A percentile compares a stretch with the other conserved stretches of the same genome.
These are phyloP conservation scores for Naganishia antarctica DNA, from an alignment of 768 basidiomycete genomes.

Conservation along the genomic window DNA sequence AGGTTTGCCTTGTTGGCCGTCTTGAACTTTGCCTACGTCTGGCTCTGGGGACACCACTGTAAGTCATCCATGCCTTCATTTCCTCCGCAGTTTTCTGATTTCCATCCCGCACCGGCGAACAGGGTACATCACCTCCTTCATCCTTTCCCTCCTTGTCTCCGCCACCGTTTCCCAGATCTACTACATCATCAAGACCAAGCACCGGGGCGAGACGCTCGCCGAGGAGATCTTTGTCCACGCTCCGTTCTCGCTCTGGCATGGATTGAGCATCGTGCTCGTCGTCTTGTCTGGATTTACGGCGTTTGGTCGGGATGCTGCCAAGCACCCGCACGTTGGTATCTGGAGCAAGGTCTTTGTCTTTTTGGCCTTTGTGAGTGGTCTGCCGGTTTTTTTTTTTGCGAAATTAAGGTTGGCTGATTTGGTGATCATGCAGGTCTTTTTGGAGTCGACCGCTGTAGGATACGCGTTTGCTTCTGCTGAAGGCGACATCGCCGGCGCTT, in stretches of 20 bases:
- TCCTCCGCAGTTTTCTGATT: neutral
- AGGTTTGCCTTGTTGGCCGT: constrained; percentile 81
- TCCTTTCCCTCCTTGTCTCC: constrained; percentile 81
- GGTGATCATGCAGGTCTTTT: constrained; percentile 59
- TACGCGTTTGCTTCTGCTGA: constrained; percentile 87
- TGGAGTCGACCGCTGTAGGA: constrained; percentile 83
- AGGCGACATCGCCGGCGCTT: constrained; percentile 86
- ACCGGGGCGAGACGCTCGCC: constrained; percentile 58
- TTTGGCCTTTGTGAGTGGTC: constrained; percentile 62
- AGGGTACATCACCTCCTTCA: constrained; percentile 61
- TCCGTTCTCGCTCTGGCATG: constrained; percentile 93
- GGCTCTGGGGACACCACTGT: constrained; percentile 78
- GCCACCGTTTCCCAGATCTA: constrained; percentile 81
- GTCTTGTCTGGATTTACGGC: constrained; percentile 48
- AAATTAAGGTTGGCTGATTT: neutral
- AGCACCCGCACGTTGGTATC: constrained; percentile 61
- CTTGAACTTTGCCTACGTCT: constrained; percentile 83
- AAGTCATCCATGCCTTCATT: constrained; percentile 6
- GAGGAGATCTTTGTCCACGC: constrained; percentile 91
- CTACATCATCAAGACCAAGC: constrained; percentile 85
- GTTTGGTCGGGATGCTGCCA: constrained; percentile 64
- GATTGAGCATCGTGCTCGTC: constrained; percentile 52
- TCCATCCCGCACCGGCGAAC: neutral
- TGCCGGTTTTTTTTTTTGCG: too few relatives aligned
- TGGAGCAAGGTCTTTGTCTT: constrained; percentile 96